Evolutionary conservation across 2,329 filamentous ascomycete genomes (phyloP).

Genomic region (Hirsutella minnesotensis): DNA sequence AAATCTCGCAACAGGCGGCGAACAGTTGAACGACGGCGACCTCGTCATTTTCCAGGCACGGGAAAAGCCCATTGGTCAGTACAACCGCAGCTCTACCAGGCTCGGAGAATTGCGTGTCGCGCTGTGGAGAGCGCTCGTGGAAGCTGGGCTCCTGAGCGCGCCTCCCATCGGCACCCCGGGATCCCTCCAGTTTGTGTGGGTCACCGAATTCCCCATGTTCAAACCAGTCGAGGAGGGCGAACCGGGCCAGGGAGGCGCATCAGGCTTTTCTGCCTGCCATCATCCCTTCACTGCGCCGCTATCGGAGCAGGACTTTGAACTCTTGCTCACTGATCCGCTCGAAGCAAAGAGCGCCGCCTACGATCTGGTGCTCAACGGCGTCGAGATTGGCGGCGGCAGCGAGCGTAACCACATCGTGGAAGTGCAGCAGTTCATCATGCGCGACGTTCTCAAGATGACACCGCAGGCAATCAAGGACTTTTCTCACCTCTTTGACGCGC

Average conservation of each 20-base stretch:
- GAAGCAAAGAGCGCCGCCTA: constrained; percentile 76
- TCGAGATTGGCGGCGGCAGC: constrained; percentile 88
- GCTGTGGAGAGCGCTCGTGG: constrained; percentile 57
- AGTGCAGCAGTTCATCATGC: constrained; percentile 76
- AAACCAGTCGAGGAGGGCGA: constrained; percentile 52
- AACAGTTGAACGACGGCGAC: constrained; percentile 51
- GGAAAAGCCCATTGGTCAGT: constrained; percentile 44
- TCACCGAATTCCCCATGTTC: constrained; percentile 87
- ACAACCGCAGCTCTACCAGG: constrained; percentile 47
- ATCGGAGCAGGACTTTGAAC: constrained; percentile 56
- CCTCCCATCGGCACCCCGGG: constrained; percentile 23
- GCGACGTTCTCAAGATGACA: constrained; percentile 70
- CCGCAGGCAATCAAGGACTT: constrained; percentile 67
- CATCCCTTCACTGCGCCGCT: constrained; percentile 92
- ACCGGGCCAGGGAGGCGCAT: constrained; percentile 69
- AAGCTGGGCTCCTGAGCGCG: constrained; percentile 41
- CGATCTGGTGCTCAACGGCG: constrained; percentile 89
- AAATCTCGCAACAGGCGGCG: constrained; percentile 17
- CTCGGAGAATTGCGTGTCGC: constrained; percentile 63
- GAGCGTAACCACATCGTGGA: constrained; percentile 78
- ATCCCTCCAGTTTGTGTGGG: constrained; percentile 65
- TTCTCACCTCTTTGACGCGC: constrained; percentile 68
- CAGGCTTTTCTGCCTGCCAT: constrained; percentile 78
- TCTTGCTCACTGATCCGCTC: constrained; percentile 61
- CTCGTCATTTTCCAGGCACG: constrained; percentile 75